Percentiles rank a stretch among this genome's conserved stretches.
Evolutionary conservation across 805 yeast species (phyloP).

Genomic region (Clavispora asparagi): DNA sequence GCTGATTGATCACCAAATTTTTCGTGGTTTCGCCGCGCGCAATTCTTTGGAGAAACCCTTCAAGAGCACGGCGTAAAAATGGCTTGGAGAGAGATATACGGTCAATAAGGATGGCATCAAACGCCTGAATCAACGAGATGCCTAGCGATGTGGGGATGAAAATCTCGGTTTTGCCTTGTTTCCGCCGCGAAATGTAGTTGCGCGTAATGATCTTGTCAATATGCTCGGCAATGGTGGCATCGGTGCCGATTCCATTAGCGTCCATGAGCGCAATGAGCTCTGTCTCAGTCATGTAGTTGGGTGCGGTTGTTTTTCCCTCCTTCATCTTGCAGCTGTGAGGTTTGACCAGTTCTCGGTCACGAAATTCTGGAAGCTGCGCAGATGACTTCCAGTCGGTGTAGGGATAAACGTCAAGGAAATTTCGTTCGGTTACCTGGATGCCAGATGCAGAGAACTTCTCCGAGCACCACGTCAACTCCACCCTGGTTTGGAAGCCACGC

Average conservation of each 20-base stretch:
- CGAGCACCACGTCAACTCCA: slow-evolving; percentile 68
- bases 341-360: slow-evolving; percentile 50
- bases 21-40: slow-evolving; percentile 58
- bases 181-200: slow-evolving; percentile 54
- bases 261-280: slow-evolving; percentile 94
- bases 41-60: slow-evolving; percentile 57
- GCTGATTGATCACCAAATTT: slow-evolving; percentile 49
- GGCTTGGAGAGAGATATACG: slow-evolving; percentile 79
- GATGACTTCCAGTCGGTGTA: slow-evolving; percentile 76
- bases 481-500: slow-evolving; percentile 61
- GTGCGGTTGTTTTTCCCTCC: slow-evolving; percentile 77
- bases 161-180: slow-evolving; percentile 32
- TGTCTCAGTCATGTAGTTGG: slow-evolving; percentile 81
- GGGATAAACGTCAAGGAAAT: slow-evolving; percentile 75
- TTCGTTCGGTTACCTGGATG: slow-evolving; percentile 61
- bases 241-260: slow-evolving; percentile 96
- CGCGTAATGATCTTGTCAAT: slow-evolving; percentile 72
- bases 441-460: slow-evolving; percentile 77
- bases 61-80: slow-evolving; percentile 72
- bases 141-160: slow-evolving; percentile 82
- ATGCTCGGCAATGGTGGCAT: slow-evolving; percentile 98
- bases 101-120: slow-evolving; percentile 73
- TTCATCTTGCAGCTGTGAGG: slow-evolving; percentile 54
- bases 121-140: slow-evolving; percentile 81
- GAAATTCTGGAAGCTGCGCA: slow-evolving; percentile 60